Conservation (phyloP, 192 early-diverging fungal genomes). For the Piromyces sp. region DNA sequence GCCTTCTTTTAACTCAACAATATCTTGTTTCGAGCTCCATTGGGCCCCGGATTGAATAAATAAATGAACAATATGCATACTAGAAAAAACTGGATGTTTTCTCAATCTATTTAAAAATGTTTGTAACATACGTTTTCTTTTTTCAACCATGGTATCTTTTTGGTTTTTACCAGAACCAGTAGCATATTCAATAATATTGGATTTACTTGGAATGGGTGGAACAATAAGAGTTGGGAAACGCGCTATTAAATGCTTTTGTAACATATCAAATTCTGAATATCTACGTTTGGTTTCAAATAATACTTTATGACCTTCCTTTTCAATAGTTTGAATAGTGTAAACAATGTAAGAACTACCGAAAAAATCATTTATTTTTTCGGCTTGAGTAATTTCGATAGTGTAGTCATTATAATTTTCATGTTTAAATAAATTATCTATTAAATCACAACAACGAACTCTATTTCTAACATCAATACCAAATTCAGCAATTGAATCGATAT, state of each 20-base stretch:
- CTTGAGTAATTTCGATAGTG: background rate
- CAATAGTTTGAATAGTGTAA: constrained; percentile 28
- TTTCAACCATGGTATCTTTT: constrained; percentile 81
- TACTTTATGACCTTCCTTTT: background rate
- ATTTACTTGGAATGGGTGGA: constrained; percentile 95
- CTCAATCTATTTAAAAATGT: constrained; percentile 81
- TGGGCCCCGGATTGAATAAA: constrained; percentile 60
- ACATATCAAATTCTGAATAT: constrained; percentile 92
- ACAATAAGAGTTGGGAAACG: constrained; percentile 78
- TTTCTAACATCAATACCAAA: background rate
- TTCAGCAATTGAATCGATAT: background rate
- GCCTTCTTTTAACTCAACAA: background rate
- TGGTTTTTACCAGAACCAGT: constrained; percentile 65
- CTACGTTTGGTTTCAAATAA: constrained; percentile 54
- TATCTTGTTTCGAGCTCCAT: background rate
- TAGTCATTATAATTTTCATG: background rate
- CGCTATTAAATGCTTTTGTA: constrained; percentile 54
- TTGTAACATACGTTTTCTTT: constrained; percentile 82
- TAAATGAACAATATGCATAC: constrained; percentile 78
- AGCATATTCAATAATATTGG: constrained; percentile 53
- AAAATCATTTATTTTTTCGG: background rate
- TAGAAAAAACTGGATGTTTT: constrained; percentile 66
- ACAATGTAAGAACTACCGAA: constrained; percentile 21
- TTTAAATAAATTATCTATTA: background rate
- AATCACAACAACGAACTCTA: background rate